Evolutionary conservation across 140 eudicot species (phyloP).

Genomic region (Anethum foeniculum): DNA sequence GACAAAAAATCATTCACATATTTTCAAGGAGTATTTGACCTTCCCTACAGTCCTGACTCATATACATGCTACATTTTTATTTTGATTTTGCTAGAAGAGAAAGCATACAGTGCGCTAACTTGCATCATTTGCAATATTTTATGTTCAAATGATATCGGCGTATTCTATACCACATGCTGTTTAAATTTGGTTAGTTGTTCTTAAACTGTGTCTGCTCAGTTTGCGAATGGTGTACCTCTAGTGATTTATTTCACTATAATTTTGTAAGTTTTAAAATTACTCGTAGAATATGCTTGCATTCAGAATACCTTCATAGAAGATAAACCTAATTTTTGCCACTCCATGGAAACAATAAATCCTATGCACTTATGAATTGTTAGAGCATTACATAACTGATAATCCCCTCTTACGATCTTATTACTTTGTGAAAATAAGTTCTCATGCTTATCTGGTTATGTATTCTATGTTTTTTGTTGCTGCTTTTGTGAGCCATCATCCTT

Average conservation of each 20-base stretch:
- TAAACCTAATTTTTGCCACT: neutral
- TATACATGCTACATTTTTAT: neutral
- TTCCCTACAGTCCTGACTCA: neutral
- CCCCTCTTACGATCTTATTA: neutral
- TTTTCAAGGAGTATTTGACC: neutral
- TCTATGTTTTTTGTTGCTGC: slow-evolving; percentile 9
- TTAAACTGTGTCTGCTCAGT: neutral
- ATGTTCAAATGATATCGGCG: neutral
- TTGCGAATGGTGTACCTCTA: neutral
- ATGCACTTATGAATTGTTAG: neutral
- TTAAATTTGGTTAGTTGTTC: neutral
- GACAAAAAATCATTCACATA: neutral
- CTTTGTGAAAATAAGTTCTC: neutral
- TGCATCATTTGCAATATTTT: neutral
- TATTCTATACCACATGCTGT: neutral
- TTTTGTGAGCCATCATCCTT: slow-evolving; percentile 3
- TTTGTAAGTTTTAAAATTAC: neutral
- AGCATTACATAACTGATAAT: neutral
- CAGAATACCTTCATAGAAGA: neutral
- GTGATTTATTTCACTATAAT: neutral
- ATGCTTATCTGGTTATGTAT: neutral
- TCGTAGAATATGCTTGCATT: neutral
- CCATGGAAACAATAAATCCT: neutral
- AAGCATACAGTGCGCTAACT: neutral
- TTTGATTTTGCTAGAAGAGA: neutral